These are phyloP conservation scores for Flammula alnicola DNA, from an alignment of 1,284 basidiomycete species.

Conservation along the genomic window DNA sequence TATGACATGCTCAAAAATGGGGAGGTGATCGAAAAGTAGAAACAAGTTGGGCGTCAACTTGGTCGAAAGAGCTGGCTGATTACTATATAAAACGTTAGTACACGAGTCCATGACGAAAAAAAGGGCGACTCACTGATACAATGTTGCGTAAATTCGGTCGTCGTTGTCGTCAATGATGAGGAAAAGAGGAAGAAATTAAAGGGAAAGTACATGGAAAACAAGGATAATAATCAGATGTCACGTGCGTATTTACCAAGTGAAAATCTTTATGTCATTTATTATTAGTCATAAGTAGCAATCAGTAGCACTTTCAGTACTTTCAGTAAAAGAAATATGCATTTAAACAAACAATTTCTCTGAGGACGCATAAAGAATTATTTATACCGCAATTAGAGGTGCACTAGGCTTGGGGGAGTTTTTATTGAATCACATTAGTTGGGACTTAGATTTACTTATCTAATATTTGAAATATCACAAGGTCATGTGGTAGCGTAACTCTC, in stretches of 20 bases:
- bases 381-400: too few relatives aligned
- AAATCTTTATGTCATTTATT: too few relatives aligned
- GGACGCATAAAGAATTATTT: too few relatives aligned
- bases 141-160: constrained; percentile 18
- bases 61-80: constrained; percentile 9
- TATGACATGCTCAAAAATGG: constrained; percentile 27
- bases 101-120: neutral
- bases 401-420: too few relatives aligned
- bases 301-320: too few relatives aligned
- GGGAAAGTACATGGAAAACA: constrained; percentile 13
- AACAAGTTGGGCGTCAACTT: constrained; percentile 13
- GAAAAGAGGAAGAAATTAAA: constrained; percentile 4
- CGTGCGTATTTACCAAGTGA: neutral
- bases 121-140: constrained; percentile 16
- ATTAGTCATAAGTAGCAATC: too few relatives aligned
- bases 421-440: too few relatives aligned
- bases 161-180: constrained; percentile 22
- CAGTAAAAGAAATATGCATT: too few relatives aligned
- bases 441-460: neutral
- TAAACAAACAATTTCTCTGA: too few relatives aligned
- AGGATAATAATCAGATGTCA: constrained; percentile 11
- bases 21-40: constrained; percentile 4
- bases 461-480: neutral
- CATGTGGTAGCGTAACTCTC: neutral
- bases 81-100: constrained; percentile 13